Evolutionary conservation across 129 eudicot genomes (phyloP), one percentile per base, ranked within the genome.

Genomic region (Flaveria bidentis): DNA sequence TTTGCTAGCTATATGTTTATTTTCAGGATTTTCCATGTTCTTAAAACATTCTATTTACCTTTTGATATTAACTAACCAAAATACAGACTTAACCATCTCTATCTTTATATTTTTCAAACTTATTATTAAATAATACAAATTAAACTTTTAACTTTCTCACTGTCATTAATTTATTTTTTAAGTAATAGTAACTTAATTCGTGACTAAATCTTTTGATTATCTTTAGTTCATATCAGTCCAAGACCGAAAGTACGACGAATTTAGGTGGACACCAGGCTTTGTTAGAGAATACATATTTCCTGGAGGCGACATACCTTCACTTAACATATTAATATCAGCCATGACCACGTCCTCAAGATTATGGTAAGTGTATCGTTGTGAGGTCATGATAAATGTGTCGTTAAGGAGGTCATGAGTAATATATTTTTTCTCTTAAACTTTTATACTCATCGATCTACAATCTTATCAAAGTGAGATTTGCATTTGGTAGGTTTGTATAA

Each of bases 211-310:
- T 14, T 45, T 68, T 7, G 26, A 41, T 25, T 57, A 12, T 69
- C 0, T 61, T 67, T 41, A 91, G 97, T 86, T 85, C 75, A 87
- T 80, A 79, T 85, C 90, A 25, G 86, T 91, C 50, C 92, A 87
- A 69, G 97, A 91, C 56, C 84, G 77, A 64, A 79, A 87, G 66
- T 91, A 88, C 60, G 90, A 91, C 4, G 90, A 85, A 56, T 84
- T 84, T 76, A 80, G 92, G 72, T 71, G 77, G 26, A 80, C 86
- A 78, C 76, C 92, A 16, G 92, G 80, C 74, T 91, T 91, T 61
- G 78, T 89, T 13, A 91, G 76, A 52, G 97, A 91, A 74, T 91
- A 91, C 78, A 91, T 91, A 83, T 91, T 88, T 73, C 96, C 90
- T 0, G 96, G 97, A 12, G 92, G 90, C 22, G 84, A 92, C 76